Percentiles rank a stretch among this genome's conserved stretches.
These are phyloP conservation scores for Yamadazyma akitaensis DNA, from an alignment of 805 yeast genomes.

Conservation along the genomic window DNA sequence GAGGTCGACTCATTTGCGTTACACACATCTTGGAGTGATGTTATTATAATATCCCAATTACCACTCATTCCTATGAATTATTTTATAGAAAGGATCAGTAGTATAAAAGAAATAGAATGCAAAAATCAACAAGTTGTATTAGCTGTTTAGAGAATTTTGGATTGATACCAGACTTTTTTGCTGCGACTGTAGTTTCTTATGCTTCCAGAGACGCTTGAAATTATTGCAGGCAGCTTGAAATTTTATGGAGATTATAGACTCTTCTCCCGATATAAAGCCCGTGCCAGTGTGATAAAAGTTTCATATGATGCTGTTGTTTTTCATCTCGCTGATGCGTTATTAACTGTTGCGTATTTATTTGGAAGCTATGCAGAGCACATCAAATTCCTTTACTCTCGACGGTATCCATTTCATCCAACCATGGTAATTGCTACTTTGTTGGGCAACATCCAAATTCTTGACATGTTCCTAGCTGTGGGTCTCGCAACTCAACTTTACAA, in stretches of 20 bases:
- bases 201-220: neutral
- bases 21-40: constrained; percentile 66
- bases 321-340: constrained; percentile 9
- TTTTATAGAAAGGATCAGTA: too few species aligned
- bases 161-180: too few species aligned
- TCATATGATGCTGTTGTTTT: constrained; percentile 32
- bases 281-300: constrained; percentile 33
- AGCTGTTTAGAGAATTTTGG: too few species aligned
- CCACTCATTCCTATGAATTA: neutral
- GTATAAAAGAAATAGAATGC: too few species aligned
- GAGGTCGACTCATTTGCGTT: constrained; percentile 54
- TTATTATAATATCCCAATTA: constrained; percentile 61
- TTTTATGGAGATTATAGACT: constrained; percentile 5
- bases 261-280: constrained; percentile 17
- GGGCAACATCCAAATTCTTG: neutral
- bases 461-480: constrained; percentile 4
- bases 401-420: constrained; percentile 9
- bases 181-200: neutral
- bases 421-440: neutral
- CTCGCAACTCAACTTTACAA: constrained; percentile 3
- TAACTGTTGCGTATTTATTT: neutral
- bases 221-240: constrained; percentile 2
- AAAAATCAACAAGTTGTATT: too few species aligned
- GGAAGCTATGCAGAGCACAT: neutral
- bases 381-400: constrained; percentile 1